Evolutionary conservation across 176 grass and related monocot genomes (phyloP).

Genomic region (Otatea glauca): DNA sequence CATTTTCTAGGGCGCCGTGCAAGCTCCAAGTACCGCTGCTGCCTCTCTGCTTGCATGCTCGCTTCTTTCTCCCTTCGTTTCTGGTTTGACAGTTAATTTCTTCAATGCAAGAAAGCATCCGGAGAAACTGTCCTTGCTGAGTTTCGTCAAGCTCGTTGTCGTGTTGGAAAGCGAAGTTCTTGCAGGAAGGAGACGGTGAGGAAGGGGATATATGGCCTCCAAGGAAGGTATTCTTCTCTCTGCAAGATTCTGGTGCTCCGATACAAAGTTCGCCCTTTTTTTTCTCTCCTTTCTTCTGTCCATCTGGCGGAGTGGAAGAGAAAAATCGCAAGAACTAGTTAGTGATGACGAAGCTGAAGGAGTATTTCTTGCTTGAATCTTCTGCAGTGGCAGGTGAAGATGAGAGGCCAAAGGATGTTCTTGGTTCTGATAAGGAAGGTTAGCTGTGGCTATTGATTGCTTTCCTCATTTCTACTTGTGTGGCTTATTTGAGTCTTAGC

Average conservation of each 20-base stretch:
- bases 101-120: slow-evolving; percentile 62
- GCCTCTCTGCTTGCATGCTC: neutral
- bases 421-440: slow-evolving; percentile 56
- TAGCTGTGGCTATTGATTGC: slow-evolving; percentile 20
- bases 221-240: slow-evolving; percentile 64
- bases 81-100: slow-evolving; percentile 44
- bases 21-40: slow-evolving; percentile 43
- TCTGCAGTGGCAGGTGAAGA: slow-evolving; percentile 52
- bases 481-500: neutral
- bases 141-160: slow-evolving; percentile 25
- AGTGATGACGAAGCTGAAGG: slow-evolving; percentile 61
- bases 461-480: slow-evolving; percentile 10
- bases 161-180: slow-evolving; percentile 36
- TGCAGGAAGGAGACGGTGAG: neutral
- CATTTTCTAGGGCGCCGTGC: slow-evolving; percentile 51
- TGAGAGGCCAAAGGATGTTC: slow-evolving; percentile 45
- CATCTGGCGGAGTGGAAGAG: slow-evolving; percentile 9
- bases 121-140: slow-evolving; percentile 34
- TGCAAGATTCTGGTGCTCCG: slow-evolving; percentile 26
- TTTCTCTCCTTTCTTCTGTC: neutral
- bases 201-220: slow-evolving; percentile 59
- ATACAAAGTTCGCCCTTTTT: neutral
- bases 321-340: slow-evolving; percentile 11
- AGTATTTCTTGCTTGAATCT: slow-evolving; percentile 56
- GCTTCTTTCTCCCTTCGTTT: neutral